Conservation (phyloP, 1,139 yeast species). For the Suhomyces yuchorum region DNA sequence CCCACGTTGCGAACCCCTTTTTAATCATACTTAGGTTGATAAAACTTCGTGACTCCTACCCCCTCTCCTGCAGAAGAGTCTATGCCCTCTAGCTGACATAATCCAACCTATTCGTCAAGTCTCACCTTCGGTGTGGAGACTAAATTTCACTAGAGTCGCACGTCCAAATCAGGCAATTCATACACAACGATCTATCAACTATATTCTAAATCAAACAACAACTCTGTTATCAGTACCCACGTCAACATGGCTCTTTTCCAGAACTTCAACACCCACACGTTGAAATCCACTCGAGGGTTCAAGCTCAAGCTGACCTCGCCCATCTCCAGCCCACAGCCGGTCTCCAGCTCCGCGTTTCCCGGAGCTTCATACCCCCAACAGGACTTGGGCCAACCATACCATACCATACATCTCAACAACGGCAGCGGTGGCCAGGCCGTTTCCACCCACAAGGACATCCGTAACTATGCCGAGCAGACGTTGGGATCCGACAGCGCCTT, state of each 20-base stretch:
- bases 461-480: conserved; percentile 91
- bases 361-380: conserved; percentile 32
- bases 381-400: conserved; percentile 29
- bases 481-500: conserved; percentile 89
- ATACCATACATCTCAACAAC: conserved; percentile 18
- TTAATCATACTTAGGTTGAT: too few species aligned
- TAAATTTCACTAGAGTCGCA: not conserved
- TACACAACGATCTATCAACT: conserved; percentile 1
- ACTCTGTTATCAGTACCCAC: not conserved
- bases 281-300: conserved; percentile 57
- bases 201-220: not conserved
- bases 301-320: conserved; percentile 47
- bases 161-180: conserved; percentile 10
- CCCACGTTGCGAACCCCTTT: too few species aligned
- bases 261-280: conserved; percentile 57
- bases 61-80: too few species aligned
- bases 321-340: conserved; percentile 45
- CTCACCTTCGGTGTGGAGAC: not conserved
- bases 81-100: too few species aligned
- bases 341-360: conserved; percentile 38
- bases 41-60: too few species aligned
- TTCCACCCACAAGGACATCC: conserved; percentile 67
- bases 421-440: conserved; percentile 39
- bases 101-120: not conserved
- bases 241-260: conserved; percentile 52